A percentile compares a stretch with the other conserved stretches of the same genome.
Conservation (phyloP, 805 yeast species). For the Isabelozyma rhagii region DNA sequence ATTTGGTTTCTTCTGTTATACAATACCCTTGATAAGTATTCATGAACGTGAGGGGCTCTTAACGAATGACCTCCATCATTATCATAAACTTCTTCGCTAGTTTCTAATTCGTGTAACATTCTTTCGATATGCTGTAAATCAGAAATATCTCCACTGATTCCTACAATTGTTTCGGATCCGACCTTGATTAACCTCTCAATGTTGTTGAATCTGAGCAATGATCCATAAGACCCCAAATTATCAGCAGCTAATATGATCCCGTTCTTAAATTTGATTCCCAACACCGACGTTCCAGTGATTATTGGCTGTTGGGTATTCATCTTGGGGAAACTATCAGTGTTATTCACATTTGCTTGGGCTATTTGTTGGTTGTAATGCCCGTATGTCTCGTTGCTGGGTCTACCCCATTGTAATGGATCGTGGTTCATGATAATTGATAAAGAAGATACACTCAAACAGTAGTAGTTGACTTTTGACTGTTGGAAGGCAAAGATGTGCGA, state of each 20-base stretch:
- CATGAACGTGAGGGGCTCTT: slow-evolving; percentile 85
- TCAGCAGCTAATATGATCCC: slow-evolving; percentile 97
- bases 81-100: slow-evolving; percentile 74
- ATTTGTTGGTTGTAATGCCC: slow-evolving; percentile 77
- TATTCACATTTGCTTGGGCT: slow-evolving; percentile 52
- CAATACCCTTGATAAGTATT: slow-evolving; percentile 78
- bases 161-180: slow-evolving; percentile 85
- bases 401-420: slow-evolving; percentile 94
- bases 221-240: slow-evolving; percentile 88
- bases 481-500: neutral
- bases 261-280: slow-evolving; percentile 83
- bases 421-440: slow-evolving; percentile 65
- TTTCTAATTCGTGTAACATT: slow-evolving; percentile 70
- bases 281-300: slow-evolving; percentile 94
- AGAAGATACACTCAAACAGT: neutral
- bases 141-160: slow-evolving; percentile 90
- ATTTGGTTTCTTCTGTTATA: slow-evolving; percentile 87
- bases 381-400: slow-evolving; percentile 80
- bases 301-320: slow-evolving; percentile 92
- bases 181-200: slow-evolving; percentile 82
- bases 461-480: neutral
- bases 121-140: slow-evolving; percentile 85
- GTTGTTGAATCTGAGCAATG: slow-evolving; percentile 80
- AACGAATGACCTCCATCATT: slow-evolving; percentile 55
- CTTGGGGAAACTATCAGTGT: slow-evolving; percentile 49